Evolutionary conservation across 176 grass and related monocot genomes (phyloP), one percentile per base, ranked within the genome.

Genomic region (Elymus sibiricus): DNA sequence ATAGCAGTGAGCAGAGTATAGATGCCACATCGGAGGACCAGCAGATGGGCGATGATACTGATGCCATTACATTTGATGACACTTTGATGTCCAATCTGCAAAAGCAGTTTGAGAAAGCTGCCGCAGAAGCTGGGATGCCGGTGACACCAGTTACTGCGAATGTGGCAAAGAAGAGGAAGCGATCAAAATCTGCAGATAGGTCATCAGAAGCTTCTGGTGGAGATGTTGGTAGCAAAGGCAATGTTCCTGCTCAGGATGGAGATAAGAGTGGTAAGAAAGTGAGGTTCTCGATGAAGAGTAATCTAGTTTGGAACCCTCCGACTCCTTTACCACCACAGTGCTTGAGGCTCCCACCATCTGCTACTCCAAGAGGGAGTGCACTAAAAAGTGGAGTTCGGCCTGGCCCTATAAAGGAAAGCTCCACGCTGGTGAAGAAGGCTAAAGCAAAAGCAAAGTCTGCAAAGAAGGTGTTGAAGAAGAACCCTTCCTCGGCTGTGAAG

Each of bases 251-350:
- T 60, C 85, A 68, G 38, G 83, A 70, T 2, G 62, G 46, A 79
- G 88, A 88, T 70, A 94, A 86, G 67, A 93, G 90, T 56, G 60
- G 77, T 84, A 99, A 94, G 88, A 95, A 86, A 74, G 94, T 99
- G 64, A 94, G 88, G 66, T 99, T 99, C 88, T 96, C 97, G 0
- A 91, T 99, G 93, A 99, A 93, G 86, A 95, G 84, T 74, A 99
- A 99, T 77, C 68, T 99, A 79, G 90, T 96, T 39, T 99, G 97
- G 97, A 99, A 96, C 64, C 97, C 97, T 42, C 75, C 87, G 28
- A 95, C 42, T 86, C 94, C 97, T 76, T 84, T 99, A 80, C 97
- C 97, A 40, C 94, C 94, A 16, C 90, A 94, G 47, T 85, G 89
- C 79, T 84, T 99, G 92, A 95, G 97, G 76, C 37, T 96, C 37